Conservation (phyloP, 2,329 filamentous ascomycete species). For the Elsinoe fawcettii region DNA sequence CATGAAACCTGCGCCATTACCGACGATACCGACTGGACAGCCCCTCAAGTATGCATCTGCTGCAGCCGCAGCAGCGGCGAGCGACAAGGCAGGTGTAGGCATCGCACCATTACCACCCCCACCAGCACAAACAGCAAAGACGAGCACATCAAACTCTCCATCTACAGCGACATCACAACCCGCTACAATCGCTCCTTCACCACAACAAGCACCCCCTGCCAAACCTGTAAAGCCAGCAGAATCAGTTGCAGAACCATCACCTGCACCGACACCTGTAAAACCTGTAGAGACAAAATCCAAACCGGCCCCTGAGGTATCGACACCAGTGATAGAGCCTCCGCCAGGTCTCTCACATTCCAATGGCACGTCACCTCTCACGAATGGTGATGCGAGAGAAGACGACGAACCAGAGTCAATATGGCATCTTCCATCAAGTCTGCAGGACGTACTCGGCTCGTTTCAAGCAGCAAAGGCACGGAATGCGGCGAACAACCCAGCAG, state of each 20-base stretch:
- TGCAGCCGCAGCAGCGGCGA: conserved; percentile 84
- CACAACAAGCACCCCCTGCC: conserved; percentile 21
- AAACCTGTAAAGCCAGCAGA: conserved; percentile 24
- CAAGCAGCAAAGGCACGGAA: conserved; percentile 70
- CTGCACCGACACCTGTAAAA: conserved; percentile 5
- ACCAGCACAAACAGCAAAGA: conserved; percentile 52
- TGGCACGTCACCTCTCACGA: conserved; percentile 36
- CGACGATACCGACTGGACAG: conserved; percentile 76
- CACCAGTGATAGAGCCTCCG: conserved; percentile 22
- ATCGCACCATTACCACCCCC: conserved; percentile 91
- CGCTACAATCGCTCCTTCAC: conserved; percentile 33
- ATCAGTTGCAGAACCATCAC: conserved; percentile 17
- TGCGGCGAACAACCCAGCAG: conserved; percentile 52
- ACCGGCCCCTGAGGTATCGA: conserved; percentile 8
- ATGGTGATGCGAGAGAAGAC: conserved; percentile 45
- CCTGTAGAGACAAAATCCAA: conserved; percentile 3
- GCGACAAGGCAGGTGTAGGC: conserved; percentile 78
- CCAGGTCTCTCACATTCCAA: conserved; percentile 30
- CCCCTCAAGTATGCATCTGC: conserved; percentile 95
- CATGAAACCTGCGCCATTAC: conserved; percentile 91
- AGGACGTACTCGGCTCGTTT: conserved; percentile 85
- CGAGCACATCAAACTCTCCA: conserved; percentile 53
- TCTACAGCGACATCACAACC: conserved; percentile 44
- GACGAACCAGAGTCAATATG: conserved; percentile 74
- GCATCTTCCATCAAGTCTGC: conserved; percentile 79